phyloP scores from a whole-genome alignment of 345 rosid genomes.

The Rubroshorea leprosula region DNA sequence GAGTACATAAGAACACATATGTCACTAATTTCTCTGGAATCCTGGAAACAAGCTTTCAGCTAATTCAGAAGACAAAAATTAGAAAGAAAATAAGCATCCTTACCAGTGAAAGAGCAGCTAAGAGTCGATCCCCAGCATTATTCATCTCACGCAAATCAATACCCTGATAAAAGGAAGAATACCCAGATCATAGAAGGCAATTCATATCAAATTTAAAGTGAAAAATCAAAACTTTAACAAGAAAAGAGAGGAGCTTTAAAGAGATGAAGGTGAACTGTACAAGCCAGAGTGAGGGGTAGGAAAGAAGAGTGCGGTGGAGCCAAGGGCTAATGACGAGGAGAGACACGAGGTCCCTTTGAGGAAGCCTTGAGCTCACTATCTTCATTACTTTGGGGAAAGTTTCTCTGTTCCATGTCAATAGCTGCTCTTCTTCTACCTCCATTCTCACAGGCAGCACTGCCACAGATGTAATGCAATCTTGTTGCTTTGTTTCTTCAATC shows the following conservation, averaged over 20 bases:
- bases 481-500: no score
- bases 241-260: neutral
- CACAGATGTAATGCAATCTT: no score
- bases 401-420: slow-evolving; percentile 52
- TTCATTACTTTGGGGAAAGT: slow-evolving; percentile 62
- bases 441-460: no score
- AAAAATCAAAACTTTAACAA: neutral
- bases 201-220: neutral
- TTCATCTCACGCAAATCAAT: slow-evolving; percentile 76
- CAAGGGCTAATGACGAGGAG: slow-evolving; percentile 70
- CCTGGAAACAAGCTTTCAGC: neutral
- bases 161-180: slow-evolving; percentile 34
- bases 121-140: slow-evolving; percentile 64
- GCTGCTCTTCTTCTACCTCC: slow-evolving; percentile 34
- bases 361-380: slow-evolving; percentile 59
- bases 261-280: slow-evolving; percentile 29
- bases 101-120: slow-evolving; percentile 78
- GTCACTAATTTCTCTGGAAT: neutral
- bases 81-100: slow-evolving; percentile 4
- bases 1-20: neutral
- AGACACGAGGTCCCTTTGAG: slow-evolving; percentile 60
- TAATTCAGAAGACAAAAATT: neutral
- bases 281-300: slow-evolving; percentile 64
- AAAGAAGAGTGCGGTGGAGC: slow-evolving; percentile 55
- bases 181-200: slow-evolving; percentile 19